Evolutionary conservation across 2,329 filamentous ascomycete genomes (phyloP).

Genomic region (Fusarium nisikadoi): DNA sequence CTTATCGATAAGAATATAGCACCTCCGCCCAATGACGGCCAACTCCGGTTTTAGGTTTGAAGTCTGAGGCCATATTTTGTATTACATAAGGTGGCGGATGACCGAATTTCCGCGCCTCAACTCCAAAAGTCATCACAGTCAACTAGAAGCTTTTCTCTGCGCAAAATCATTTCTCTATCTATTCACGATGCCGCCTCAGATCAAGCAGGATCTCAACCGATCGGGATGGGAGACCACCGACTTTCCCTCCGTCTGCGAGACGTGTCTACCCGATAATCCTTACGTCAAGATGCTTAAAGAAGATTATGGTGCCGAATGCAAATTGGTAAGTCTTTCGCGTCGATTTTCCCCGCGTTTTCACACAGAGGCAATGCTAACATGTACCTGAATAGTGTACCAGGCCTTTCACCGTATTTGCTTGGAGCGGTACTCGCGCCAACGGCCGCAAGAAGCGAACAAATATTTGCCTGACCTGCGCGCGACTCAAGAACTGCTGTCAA

Average conservation of each 20-base stretch:
- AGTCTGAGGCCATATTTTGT: slow-evolving; percentile 16
- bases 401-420: slow-evolving; percentile 94
- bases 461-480: slow-evolving; percentile 95
- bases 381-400: slow-evolving; percentile 73
- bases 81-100: slow-evolving; percentile 45
- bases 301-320: slow-evolving; percentile 89
- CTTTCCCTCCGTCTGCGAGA: slow-evolving; percentile 90
- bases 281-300: slow-evolving; percentile 99
- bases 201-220: slow-evolving; percentile 94
- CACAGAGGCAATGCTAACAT: not conserved
- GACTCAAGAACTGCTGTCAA: slow-evolving; percentile 98
- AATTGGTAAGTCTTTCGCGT: slow-evolving; percentile 59
- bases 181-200: slow-evolving; percentile 80
- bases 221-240: slow-evolving; percentile 96
- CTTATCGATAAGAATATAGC: slow-evolving; percentile 45
- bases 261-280: slow-evolving; percentile 93
- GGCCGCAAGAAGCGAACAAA: slow-evolving; percentile 92
- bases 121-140: slow-evolving; percentile 40
- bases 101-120: slow-evolving; percentile 42
- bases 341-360: not conserved
- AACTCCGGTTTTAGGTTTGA: slow-evolving; percentile 12
- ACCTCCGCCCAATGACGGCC: slow-evolving; percentile 29
- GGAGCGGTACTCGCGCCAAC: slow-evolving; percentile 89
- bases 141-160: slow-evolving; percentile 20
- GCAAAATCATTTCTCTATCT: slow-evolving; percentile 34